Conservation (phyloP, 2,329 filamentous ascomycete species). For the Davidsoniella neocaledoniae region DNA sequence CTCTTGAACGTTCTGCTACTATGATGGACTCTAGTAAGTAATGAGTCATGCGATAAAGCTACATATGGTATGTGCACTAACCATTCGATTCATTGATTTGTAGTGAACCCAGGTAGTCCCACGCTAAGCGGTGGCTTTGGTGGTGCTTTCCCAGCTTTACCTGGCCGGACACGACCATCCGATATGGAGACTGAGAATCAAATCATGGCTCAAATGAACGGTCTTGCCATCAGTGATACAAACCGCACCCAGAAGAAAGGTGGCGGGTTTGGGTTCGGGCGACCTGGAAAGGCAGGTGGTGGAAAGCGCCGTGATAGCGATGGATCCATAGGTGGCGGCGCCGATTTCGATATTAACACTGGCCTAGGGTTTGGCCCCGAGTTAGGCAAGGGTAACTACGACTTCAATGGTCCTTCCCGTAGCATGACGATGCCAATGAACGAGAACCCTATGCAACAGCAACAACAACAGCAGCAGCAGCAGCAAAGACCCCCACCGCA, state of each 20-base stretch:
- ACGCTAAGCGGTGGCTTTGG: constrained; percentile 8
- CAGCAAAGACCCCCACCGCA: constrained; percentile 18
- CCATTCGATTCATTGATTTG: background rate
- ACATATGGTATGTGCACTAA: background rate
- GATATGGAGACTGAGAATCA: constrained; percentile 10
- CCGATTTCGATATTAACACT: constrained; percentile 20
- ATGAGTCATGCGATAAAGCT: too few species aligned
- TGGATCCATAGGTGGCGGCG: constrained; percentile 19
- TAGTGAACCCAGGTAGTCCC: background rate
- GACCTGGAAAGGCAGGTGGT: background rate
- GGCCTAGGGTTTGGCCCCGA: constrained; percentile 19
- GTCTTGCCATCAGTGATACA: constrained; percentile 5
- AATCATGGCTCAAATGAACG: constrained; percentile 11
- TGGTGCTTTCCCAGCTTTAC: constrained; percentile 8
- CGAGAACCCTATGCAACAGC: constrained; percentile 22
- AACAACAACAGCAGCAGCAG: constrained; percentile 19
- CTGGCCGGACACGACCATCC: constrained; percentile 6
- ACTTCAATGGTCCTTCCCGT: constrained; percentile 35
- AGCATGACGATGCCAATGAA: constrained; percentile 46
- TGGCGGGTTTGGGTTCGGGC: constrained; percentile 10
- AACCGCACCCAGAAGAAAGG: background rate
- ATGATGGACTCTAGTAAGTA: constrained; percentile 6
- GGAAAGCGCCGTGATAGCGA: constrained; percentile 5
- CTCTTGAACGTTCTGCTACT: constrained; percentile 13
- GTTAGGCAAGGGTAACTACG: constrained; percentile 16